Evolutionary conservation across 176 grass and related monocot genomes (phyloP).

Genomic region (Saccharum officinarum): DNA sequence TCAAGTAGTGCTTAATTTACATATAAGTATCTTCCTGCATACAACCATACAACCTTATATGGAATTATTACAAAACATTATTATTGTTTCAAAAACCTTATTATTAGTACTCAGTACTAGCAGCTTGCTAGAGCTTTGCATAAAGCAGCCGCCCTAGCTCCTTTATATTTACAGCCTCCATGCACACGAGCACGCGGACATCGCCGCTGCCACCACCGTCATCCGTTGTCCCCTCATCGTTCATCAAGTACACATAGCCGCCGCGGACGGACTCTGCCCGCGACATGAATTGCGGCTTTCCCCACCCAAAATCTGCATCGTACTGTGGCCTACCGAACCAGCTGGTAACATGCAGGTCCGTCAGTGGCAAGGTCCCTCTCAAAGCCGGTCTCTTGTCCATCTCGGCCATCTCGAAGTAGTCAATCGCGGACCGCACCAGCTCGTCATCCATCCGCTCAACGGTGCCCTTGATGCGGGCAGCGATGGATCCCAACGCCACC

Average conservation of each 20-base stretch:
- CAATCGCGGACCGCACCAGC: constrained; percentile 38
- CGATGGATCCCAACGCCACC: constrained; percentile 20
- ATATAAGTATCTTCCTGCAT: too few relatives aligned
- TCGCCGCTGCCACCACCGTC: background rate
- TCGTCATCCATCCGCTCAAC: constrained; percentile 22
- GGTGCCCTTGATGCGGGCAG: constrained; percentile 12
- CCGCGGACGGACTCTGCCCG: constrained; percentile 9
- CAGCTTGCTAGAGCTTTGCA: background rate
- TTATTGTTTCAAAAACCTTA: background rate
- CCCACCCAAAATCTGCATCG: constrained; percentile 57
- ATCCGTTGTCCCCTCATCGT: background rate
- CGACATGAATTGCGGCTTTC: constrained; percentile 32
- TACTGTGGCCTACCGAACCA: constrained; percentile 48
- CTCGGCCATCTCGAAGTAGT: constrained; percentile 37
- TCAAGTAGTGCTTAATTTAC: too few relatives aligned
- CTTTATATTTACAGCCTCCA: background rate
- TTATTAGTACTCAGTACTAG: background rate
- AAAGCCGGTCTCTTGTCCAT: background rate
- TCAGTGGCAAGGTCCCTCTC: constrained; percentile 2
- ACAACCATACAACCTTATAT: too few relatives aligned
- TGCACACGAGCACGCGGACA: background rate
- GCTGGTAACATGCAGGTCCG: constrained; percentile 27
- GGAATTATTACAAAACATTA: too few relatives aligned
- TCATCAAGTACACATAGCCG: constrained; percentile 31
- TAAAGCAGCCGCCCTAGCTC: background rate